Evolutionary conservation across 1,284 basidiomycete species (phyloP).

Genomic region (Tylopilus sp.): DNA sequence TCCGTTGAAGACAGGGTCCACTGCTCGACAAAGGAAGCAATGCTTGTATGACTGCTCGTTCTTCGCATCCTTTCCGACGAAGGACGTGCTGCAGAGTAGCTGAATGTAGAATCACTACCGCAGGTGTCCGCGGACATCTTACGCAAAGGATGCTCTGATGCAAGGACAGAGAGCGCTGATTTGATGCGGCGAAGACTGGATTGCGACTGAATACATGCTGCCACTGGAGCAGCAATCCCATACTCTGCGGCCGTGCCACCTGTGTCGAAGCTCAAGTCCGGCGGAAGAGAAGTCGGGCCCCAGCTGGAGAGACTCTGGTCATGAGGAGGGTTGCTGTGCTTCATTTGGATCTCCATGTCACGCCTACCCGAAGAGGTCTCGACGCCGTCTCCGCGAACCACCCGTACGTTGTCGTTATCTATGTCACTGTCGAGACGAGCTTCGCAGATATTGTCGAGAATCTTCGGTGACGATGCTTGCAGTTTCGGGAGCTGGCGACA

Average conservation of each 20-base stretch:
- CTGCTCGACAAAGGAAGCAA: slow-evolving; percentile 53
- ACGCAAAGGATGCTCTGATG: slow-evolving; percentile 23
- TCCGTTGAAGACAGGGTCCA: slow-evolving; percentile 60
- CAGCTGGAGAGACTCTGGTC: slow-evolving; percentile 47
- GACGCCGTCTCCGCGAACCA: slow-evolving; percentile 66
- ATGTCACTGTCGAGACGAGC: slow-evolving; percentile 61
- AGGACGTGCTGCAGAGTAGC: slow-evolving; percentile 31
- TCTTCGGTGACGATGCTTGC: slow-evolving; percentile 45
- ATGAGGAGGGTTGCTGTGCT: slow-evolving; percentile 28
- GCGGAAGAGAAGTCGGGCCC: slow-evolving; percentile 31
- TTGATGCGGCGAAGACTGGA: slow-evolving; percentile 38
- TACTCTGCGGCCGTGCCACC: slow-evolving; percentile 6
- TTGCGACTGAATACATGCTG: slow-evolving; percentile 12
- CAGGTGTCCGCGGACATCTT: slow-evolving; percentile 11
- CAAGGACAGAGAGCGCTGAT: slow-evolving; percentile 38
- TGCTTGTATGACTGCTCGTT: slow-evolving; percentile 51
- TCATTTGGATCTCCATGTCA: slow-evolving; percentile 38
- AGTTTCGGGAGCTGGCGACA: slow-evolving; percentile 52
- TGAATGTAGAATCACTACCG: slow-evolving; percentile 22
- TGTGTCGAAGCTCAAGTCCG: slow-evolving; percentile 7
- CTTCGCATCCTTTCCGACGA: slow-evolving; percentile 51
- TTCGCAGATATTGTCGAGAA: slow-evolving; percentile 54
- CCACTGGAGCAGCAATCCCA: slow-evolving; percentile 7
- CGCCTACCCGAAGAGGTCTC: slow-evolving; percentile 42
- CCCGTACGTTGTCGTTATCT: slow-evolving; percentile 54